A percentile compares a stretch with the other conserved stretches of the same genome.
Evolutionary conservation across 192 early-diverging fungal species (phyloP).

Genomic region (Geosiphon pyriformis): DNA sequence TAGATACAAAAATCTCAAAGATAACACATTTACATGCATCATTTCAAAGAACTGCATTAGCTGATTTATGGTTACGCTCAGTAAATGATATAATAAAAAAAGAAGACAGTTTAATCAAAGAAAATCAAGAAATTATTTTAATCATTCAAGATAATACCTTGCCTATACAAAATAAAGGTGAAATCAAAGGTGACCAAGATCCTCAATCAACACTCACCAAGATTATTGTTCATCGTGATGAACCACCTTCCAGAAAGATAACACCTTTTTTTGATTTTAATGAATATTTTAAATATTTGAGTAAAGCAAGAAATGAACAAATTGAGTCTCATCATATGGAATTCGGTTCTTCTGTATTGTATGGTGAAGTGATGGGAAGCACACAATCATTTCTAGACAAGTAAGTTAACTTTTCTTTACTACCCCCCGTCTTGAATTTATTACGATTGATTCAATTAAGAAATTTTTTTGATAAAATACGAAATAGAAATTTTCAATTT

Average conservation of each 20-base stretch:
- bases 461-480: slow-evolving; percentile 23
- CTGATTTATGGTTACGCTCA: not conserved
- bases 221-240: slow-evolving; percentile 38
- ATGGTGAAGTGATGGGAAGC: slow-evolving; percentile 69
- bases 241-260: slow-evolving; percentile 33
- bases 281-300: slow-evolving; percentile 46
- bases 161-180: not conserved
- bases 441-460: not conserved
- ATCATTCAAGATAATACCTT: slow-evolving; percentile 7
- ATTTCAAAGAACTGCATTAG: slow-evolving; percentile 14
- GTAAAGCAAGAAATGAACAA: slow-evolving; percentile 31
- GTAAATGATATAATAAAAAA: not conserved
- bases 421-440: not conserved
- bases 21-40: not conserved
- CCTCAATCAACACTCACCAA: slow-evolving; percentile 40
- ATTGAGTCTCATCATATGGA: slow-evolving; percentile 32
- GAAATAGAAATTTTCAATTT: slow-evolving; percentile 55
- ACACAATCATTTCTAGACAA: slow-evolving; percentile 95
- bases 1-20: not conserved
- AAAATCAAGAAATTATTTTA: slow-evolving; percentile 33
- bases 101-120: not conserved
- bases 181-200: slow-evolving; percentile 15
- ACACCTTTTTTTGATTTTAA: slow-evolving; percentile 59
- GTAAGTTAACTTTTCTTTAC: slow-evolving; percentile 32
- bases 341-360: slow-evolving; percentile 74